A percentile compares a stretch with the other conserved stretches of the same genome.
Evolutionary conservation across 2,329 filamentous ascomycete genomes (phyloP).

Genomic region (Setomelanomma holmii): DNA sequence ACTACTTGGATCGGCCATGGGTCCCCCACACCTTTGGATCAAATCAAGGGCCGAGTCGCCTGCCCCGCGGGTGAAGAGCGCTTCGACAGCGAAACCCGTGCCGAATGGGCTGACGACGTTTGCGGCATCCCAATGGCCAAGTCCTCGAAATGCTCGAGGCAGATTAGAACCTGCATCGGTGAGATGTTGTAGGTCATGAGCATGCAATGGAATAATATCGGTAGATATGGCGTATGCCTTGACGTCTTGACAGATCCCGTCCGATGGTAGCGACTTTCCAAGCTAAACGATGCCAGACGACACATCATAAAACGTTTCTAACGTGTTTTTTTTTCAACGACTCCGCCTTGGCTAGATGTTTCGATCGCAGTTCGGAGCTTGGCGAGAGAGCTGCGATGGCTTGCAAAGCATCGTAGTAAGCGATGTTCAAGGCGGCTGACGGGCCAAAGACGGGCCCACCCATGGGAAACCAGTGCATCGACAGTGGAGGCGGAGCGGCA

Average conservation of each 20-base stretch:
- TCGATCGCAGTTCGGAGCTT: not conserved
- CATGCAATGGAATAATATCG: slow-evolving; percentile 1
- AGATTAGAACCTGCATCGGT: not conserved
- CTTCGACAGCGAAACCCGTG: slow-evolving; percentile 11
- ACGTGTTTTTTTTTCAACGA: not conserved
- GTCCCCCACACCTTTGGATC: slow-evolving; percentile 10
- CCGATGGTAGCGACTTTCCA: not conserved
- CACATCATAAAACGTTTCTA: not conserved
- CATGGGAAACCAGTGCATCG: slow-evolving; percentile 16
- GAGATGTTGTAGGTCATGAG: slow-evolving; percentile 5
- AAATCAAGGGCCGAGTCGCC: slow-evolving; percentile 6
- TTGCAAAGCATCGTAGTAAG: slow-evolving; percentile 11
- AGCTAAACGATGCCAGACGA: not conserved
- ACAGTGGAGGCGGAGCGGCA: slow-evolving; percentile 7
- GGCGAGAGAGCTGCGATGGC: slow-evolving; percentile 5
- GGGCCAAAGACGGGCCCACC: slow-evolving; percentile 13
- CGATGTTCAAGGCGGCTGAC: slow-evolving; percentile 11
- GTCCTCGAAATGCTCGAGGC: slow-evolving; percentile 9
- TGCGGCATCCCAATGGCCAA: slow-evolving; percentile 10
- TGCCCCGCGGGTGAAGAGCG: slow-evolving; percentile 1
- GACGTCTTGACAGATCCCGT: slow-evolving; percentile 12
- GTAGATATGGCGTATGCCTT: slow-evolving; percentile 8
- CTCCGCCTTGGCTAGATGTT: not conserved
- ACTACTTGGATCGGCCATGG: slow-evolving; percentile 6
- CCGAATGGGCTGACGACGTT: slow-evolving; percentile 12